These are phyloP conservation scores for Alternaria viburni DNA, from an alignment of 2,329 filamentous ascomycete species.

Conservation along the genomic window DNA sequence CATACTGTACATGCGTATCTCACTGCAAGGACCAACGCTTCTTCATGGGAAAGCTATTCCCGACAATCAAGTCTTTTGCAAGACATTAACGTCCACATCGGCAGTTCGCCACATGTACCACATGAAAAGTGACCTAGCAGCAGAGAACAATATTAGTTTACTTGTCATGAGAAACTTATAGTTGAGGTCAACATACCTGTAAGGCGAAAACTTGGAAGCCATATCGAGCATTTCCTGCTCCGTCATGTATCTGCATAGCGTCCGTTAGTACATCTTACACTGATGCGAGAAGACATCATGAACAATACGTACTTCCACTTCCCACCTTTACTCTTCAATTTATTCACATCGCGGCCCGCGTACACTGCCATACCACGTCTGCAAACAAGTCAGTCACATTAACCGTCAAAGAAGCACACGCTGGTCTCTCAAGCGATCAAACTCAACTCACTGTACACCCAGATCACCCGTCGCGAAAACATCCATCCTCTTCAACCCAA, in stretches of 20 bases:
- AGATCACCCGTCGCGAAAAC: slow-evolving; percentile 92
- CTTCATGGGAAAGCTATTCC: background rate
- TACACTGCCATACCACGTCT: slow-evolving; percentile 88
- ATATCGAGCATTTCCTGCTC: slow-evolving; percentile 90
- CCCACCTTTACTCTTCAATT: slow-evolving; percentile 77
- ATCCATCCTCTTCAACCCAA: slow-evolving; percentile 92
- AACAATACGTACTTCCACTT: slow-evolving; percentile 75
- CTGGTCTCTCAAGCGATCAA: background rate
- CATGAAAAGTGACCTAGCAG: slow-evolving; percentile 81
- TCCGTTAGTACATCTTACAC: background rate
- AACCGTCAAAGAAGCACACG: background rate
- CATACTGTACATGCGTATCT: background rate
- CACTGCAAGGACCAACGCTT: background rate
- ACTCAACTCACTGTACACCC: slow-evolving; percentile 74
- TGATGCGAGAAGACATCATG: background rate
- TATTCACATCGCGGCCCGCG: slow-evolving; percentile 79
- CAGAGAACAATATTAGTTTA: background rate
- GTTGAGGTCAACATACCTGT: slow-evolving; percentile 60
- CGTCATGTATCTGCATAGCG: slow-evolving; percentile 71
- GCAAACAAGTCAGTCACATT: background rate
- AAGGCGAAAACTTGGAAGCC: slow-evolving; percentile 81
- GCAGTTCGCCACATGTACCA: slow-evolving; percentile 97
- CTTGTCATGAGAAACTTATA: slow-evolving; percentile 1
- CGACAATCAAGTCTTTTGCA: slow-evolving; percentile 38
- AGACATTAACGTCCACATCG: slow-evolving; percentile 72